Evolutionary conservation across 164 flowering plant species (phyloP).

Genomic region (Magnolia officinalis): DNA sequence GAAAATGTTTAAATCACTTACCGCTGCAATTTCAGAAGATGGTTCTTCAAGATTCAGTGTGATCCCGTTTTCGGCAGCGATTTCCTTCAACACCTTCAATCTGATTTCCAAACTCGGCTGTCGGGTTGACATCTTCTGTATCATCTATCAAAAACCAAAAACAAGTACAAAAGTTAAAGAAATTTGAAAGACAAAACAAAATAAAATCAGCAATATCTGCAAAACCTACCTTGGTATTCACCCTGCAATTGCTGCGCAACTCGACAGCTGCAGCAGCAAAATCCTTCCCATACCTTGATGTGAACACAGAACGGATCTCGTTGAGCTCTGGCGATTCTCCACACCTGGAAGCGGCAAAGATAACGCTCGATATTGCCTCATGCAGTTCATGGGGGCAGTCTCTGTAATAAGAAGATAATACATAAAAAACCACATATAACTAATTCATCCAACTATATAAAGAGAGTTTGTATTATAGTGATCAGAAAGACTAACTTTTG

Average conservation of each 20-base stretch:
- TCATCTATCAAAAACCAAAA: slow-evolving; percentile 38
- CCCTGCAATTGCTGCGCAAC: slow-evolving; percentile 66
- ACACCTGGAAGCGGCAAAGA: slow-evolving; percentile 73
- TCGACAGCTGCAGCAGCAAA: slow-evolving; percentile 64
- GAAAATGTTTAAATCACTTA: not conserved
- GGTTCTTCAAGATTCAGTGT: slow-evolving; percentile 40
- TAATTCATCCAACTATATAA: no score
- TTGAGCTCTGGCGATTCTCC: slow-evolving; percentile 88
- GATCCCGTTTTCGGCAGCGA: slow-evolving; percentile 58
- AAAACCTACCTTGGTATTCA: slow-evolving; percentile 48
- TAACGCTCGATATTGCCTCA: slow-evolving; percentile 63
- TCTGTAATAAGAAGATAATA: slow-evolving; percentile 23
- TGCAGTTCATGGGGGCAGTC: slow-evolving; percentile 72
- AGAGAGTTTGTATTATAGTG: not conserved
- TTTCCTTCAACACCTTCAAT: slow-evolving; percentile 58
- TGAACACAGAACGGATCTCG: slow-evolving; percentile 55
- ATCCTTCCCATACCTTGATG: slow-evolving; percentile 66
- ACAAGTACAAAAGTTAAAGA: not conserved
- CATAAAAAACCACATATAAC: not conserved
- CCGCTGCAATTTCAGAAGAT: slow-evolving; percentile 3
- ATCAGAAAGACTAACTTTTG: slow-evolving; percentile 29
- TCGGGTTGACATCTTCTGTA: slow-evolving; percentile 76
- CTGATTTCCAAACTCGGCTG: slow-evolving; percentile 59
- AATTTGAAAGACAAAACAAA: not conserved
- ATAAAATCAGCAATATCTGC: not conserved